Percentiles rank a stretch among this genome's conserved stretches.
Conservation (phyloP, 2,329 filamentous ascomycete genomes). For the Aureobasidium pullulans region DNA sequence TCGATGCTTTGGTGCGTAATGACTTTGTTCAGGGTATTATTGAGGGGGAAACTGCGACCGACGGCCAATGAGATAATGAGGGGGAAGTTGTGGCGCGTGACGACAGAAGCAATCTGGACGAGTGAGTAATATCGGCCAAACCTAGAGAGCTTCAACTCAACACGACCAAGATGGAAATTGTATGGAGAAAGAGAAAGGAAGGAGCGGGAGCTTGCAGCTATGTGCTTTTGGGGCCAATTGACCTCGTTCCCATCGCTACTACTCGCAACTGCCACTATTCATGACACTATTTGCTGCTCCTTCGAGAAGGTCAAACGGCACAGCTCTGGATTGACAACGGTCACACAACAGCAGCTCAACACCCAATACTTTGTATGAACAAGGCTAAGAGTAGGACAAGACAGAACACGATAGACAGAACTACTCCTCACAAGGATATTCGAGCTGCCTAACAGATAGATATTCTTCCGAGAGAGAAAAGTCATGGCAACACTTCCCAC, state of each 20-base stretch:
- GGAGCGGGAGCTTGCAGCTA: neutral
- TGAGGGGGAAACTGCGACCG: constrained; percentile 8
- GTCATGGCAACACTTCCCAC: neutral
- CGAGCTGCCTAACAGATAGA: too few relatives aligned
- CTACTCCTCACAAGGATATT: neutral
- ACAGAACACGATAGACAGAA: too few relatives aligned
- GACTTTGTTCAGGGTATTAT: constrained; percentile 9
- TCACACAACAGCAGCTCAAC: constrained; percentile 3
- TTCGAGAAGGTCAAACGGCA: constrained; percentile 4
- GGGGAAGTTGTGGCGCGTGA: constrained; percentile 10
- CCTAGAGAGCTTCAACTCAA: neutral
- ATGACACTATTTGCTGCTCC: constrained; percentile 10
- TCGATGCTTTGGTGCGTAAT: neutral
- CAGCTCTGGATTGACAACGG: constrained; percentile 13
- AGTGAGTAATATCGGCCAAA: neutral
- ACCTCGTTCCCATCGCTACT: constrained; percentile 9
- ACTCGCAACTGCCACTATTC: constrained; percentile 12
- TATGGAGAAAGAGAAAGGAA: neutral
- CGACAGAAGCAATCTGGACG: constrained; percentile 10
- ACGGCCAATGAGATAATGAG: constrained; percentile 12
- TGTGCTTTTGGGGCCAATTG: constrained; percentile 8
- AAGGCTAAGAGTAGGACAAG: neutral
- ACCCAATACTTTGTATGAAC: neutral
- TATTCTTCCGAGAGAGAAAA: neutral
- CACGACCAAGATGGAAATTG: neutral